Conservation (phyloP, 75 land plant genomes). For the Sequoiadendron giganteum region DNA sequence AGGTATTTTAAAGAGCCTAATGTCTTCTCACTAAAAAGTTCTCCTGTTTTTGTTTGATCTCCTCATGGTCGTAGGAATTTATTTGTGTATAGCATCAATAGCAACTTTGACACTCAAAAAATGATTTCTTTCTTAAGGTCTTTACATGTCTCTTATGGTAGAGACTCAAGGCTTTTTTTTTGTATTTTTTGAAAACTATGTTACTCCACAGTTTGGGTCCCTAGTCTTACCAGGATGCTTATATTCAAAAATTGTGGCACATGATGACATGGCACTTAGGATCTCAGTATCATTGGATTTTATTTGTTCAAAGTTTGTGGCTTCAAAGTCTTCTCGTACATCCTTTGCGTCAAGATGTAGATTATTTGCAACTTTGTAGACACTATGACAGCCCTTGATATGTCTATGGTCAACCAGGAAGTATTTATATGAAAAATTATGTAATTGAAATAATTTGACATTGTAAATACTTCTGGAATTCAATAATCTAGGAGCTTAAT, state of each 20-base stretch:
- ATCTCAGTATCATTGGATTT: background rate
- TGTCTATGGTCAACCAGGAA: background rate
- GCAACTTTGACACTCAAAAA: background rate
- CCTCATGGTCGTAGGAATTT: background rate
- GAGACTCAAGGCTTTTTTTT: background rate
- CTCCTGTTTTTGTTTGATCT: background rate
- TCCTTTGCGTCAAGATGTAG: background rate
- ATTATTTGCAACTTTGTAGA: background rate
- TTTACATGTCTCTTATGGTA: background rate
- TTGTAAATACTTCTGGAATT: background rate
- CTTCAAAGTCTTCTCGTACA: background rate
- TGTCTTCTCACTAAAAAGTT: background rate
- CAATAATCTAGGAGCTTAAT: background rate
- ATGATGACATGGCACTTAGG: background rate
- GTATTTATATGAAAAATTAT: background rate
- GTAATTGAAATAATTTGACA: background rate
- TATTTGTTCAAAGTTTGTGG: background rate
- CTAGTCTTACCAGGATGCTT: background rate
- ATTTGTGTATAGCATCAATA: background rate
- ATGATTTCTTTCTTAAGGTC: background rate
- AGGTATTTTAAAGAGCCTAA: background rate
- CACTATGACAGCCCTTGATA: background rate
- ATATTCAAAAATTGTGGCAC: no score
- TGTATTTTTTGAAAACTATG: background rate
- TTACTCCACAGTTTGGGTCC: background rate